Evolutionary conservation across 306 rosid species (phyloP).

Genomic region (Sphenostylis stenocarpa): DNA sequence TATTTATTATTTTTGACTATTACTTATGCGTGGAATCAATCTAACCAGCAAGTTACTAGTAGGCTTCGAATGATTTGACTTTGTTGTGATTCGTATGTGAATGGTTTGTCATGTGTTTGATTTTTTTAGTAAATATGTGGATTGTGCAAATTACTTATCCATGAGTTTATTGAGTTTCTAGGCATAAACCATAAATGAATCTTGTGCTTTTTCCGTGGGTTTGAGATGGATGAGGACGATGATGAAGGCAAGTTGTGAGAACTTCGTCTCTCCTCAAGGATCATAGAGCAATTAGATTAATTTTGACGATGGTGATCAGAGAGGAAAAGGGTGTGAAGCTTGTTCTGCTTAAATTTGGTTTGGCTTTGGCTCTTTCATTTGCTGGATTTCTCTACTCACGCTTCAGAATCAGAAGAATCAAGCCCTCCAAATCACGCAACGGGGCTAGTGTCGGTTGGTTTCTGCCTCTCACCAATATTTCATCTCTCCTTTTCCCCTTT

Average conservation of each 20-base stretch:
- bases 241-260: slow-evolving; percentile 45
- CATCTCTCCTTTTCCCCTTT: not conserved
- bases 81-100: not conserved
- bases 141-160: not conserved
- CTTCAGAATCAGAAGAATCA: slow-evolving; percentile 46
- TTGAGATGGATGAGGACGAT: slow-evolving; percentile 65
- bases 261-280: slow-evolving; percentile 12
- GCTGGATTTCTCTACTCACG: slow-evolving; percentile 72
- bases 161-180: slow-evolving; percentile 10
- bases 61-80: not conserved
- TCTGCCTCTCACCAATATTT: not conserved
- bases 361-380: slow-evolving; percentile 73
- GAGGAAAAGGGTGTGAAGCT: slow-evolving; percentile 59
- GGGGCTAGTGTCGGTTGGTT: slow-evolving; percentile 52
- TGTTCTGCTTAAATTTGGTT: slow-evolving; percentile 58
- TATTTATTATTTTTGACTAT: not conserved
- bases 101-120: slow-evolving; percentile 5
- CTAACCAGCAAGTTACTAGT: not conserved
- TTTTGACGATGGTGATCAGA: slow-evolving; percentile 28
- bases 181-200: slow-evolving; percentile 17
- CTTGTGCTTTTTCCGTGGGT: slow-evolving; percentile 26
- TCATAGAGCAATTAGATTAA: slow-evolving; percentile 14
- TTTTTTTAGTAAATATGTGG: not conserved
- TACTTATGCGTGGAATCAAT: not conserved
- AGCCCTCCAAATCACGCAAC: slow-evolving; percentile 35